Base-by-base conservation (phyloP, 495 filamentous ascomycete species). In the Xylaria bambusicola region DNA sequence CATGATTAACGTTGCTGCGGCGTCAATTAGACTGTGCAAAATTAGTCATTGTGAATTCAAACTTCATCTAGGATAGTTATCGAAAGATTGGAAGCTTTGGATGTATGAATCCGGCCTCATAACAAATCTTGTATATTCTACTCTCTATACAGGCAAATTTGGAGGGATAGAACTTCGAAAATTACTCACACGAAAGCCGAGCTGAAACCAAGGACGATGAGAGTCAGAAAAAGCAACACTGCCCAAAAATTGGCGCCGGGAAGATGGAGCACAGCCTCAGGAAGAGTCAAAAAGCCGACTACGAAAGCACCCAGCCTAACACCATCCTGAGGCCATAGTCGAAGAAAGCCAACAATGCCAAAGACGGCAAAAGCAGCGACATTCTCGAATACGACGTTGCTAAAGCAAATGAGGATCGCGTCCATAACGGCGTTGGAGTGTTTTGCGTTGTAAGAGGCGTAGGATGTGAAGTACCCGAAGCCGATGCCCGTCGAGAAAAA, bases 321-420 rank as follows among this genome's bases (percentile, higher is more conserved):
- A n/a, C 62, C 69, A 26, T 73, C 63, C 15, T 70, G 29, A 2
- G 73, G 72, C 62, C 66, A 68, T 10, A 65, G 61, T 23, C 64
- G 40, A 8, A 77, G 69, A 56, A 67, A 75, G 0, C 74, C 74
- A 12, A 77, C 66, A 15, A 77, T 69, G 20, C 74, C 74, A 49
- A 76, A 77, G 17, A 77, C 71, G 9, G 73, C 72, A 44, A 77
- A 77, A 2, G 74, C 74, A 1, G 73, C 73, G 50, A 77, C 64
- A 49, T 70, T 75, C 56, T 77, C 73, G 35, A 77, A 75, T 5
- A 74, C 60, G 13, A 71, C 61, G 38, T 77, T 77, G 60, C 72
- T 75, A 10, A 66, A 59, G 35, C 65, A 69, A 49, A 77, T 73
- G 12, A 76, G 64, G 17, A 75, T 35, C 0, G 74, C 72, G 33